Evolutionary conservation across 1,139 yeast species (phyloP).

Genomic region (Suhomyces panamericanus): DNA sequence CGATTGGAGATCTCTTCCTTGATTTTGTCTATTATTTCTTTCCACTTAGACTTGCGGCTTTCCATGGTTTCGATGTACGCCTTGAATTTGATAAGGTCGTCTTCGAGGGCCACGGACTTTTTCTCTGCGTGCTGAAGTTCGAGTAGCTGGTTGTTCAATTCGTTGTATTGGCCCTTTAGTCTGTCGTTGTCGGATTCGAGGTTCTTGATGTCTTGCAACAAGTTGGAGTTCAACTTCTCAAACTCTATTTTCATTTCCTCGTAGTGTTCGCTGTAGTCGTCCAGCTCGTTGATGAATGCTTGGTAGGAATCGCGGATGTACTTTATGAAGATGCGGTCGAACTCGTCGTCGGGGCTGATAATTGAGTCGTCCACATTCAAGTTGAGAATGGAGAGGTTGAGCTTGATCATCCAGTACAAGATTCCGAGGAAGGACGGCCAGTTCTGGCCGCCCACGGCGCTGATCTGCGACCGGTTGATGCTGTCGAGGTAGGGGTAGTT

Average conservation of each 20-base stretch:
- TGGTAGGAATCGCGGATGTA: slow-evolving; percentile 69
- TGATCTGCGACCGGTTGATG: slow-evolving; percentile 77
- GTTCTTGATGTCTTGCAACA: slow-evolving; percentile 38
- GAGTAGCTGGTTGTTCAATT: slow-evolving; percentile 25
- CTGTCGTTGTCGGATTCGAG: slow-evolving; percentile 45
- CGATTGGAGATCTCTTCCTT: slow-evolving; percentile 53
- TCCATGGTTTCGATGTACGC: slow-evolving; percentile 71
- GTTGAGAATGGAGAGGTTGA: slow-evolving; percentile 50
- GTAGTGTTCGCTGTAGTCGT: slow-evolving; percentile 57
- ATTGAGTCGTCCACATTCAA: slow-evolving; percentile 31
- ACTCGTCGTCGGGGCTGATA: slow-evolving; percentile 40
- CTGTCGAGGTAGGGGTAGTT: slow-evolving; percentile 81
- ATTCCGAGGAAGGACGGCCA: slow-evolving; percentile 87
- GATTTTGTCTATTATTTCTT: slow-evolving; percentile 53
- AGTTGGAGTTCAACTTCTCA: slow-evolving; percentile 36
- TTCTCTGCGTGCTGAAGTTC: slow-evolving; percentile 49
- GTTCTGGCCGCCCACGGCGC: slow-evolving; percentile 89
- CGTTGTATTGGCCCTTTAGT: slow-evolving; percentile 32
- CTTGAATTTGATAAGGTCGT: slow-evolving; percentile 69
- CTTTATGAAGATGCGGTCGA: slow-evolving; percentile 63
- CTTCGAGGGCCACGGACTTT: slow-evolving; percentile 64
- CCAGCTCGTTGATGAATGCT: slow-evolving; percentile 62
- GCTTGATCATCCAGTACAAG: slow-evolving; percentile 73
- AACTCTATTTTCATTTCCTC: slow-evolving; percentile 60
- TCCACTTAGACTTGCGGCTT: slow-evolving; percentile 65